Percentiles rank a stretch among this genome's conserved stretches.
Conservation (phyloP, 345 rosid genomes). For the Linum tenue region DNA sequence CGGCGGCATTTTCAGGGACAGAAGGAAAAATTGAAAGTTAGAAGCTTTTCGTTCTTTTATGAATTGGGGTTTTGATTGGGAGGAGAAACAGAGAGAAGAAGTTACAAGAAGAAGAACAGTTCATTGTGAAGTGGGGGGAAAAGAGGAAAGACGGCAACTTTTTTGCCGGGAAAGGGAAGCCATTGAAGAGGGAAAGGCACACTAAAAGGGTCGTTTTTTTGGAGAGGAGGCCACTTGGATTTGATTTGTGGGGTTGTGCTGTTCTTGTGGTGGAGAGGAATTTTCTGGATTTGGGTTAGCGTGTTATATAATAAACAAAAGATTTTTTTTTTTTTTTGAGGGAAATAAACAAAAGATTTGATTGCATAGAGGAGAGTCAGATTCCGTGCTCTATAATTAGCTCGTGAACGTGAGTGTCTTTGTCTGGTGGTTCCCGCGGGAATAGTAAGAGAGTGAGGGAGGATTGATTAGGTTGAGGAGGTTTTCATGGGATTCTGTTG, state of each 20-base stretch:
- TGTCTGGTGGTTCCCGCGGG: too few relatives aligned
- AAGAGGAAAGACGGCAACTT: background rate
- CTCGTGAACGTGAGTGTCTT: conserved; percentile 11
- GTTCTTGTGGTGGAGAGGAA: conserved; percentile 24
- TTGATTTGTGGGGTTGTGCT: conserved; percentile 1
- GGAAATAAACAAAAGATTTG: background rate
- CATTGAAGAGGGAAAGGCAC: conserved; percentile 10
- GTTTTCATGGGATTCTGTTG: background rate
- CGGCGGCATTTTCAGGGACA: conserved; percentile 42
- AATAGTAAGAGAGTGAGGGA: background rate
- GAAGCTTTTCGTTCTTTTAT: background rate
- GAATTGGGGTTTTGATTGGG: conserved; percentile 7
- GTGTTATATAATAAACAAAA: background rate
- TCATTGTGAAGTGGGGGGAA: background rate
- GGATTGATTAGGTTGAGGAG: background rate
- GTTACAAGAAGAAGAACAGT: conserved; percentile 3
- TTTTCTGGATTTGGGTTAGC: background rate
- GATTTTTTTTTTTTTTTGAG: too few relatives aligned
- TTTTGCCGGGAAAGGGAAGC: background rate
- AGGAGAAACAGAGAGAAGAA: background rate
- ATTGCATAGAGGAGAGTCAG: conserved; percentile 2
- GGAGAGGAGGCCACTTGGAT: background rate
- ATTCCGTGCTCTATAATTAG: conserved; percentile 10
- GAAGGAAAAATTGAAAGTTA: background rate
- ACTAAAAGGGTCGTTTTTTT: background rate